A percentile compares a stretch with the other conserved stretches of the same genome.
phyloP scores from a whole-genome alignment of 495 filamentous ascomycete species.

The Usnea hakonensis region DNA sequence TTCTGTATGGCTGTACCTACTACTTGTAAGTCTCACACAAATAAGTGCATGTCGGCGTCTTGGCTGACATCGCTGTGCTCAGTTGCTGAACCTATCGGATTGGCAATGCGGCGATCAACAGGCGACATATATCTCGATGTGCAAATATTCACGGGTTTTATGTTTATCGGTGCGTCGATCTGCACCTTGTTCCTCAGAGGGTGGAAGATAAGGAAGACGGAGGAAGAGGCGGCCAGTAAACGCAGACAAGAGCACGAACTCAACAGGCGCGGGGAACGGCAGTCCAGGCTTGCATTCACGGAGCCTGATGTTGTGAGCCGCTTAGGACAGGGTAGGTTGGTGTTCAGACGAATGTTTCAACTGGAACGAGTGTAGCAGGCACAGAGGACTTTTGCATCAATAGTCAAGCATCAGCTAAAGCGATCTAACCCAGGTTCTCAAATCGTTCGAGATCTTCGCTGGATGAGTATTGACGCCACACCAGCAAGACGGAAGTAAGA shows the following conservation, averaged over 20 bases:
- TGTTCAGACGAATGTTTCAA: background rate
- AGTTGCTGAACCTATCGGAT: slow-evolving; percentile 65
- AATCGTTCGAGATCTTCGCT: no score
- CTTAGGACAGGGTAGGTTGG: background rate
- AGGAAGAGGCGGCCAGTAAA: background rate
- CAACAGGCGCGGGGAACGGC: background rate
- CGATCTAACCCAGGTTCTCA: no score
- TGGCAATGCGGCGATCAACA: slow-evolving; percentile 50
- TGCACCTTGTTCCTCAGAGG: slow-evolving; percentile 44
- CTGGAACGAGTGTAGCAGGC: background rate
- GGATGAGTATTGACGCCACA: no score
- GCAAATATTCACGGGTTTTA: slow-evolving; percentile 59
- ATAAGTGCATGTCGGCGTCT: background rate
- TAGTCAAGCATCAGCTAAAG: background rate
- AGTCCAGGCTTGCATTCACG: background rate
- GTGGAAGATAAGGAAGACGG: slow-evolving; percentile 37
- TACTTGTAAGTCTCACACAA: slow-evolving; percentile 36
- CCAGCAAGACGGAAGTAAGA: no score
- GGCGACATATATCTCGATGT: slow-evolving; percentile 49
- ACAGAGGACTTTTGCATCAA: background rate
- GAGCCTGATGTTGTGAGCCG: background rate
- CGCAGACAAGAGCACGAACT: background rate
- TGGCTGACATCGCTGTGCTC: slow-evolving; percentile 30
- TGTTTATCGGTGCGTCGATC: slow-evolving; percentile 53
- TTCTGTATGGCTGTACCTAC: slow-evolving; percentile 58